Base-by-base conservation (phyloP, 192 early-diverging fungal species). In the Funneliformis mosseae region DNA sequence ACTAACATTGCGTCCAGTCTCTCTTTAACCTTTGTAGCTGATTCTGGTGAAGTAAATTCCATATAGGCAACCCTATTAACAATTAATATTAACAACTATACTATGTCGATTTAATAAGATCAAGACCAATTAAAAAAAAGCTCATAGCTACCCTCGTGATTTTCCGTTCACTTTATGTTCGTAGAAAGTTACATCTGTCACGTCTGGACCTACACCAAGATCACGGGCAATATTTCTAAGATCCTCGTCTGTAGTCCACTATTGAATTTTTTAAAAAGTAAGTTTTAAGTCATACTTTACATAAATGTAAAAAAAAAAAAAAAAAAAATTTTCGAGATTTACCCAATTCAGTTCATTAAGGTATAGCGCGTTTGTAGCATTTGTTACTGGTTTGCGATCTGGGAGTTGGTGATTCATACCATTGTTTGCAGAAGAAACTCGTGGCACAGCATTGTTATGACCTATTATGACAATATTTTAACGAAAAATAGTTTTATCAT, bases 101-200 rank as follows among this genome's bases (percentile, higher is more conserved):
- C n/a, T n/a, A n/a, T n/a, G n/a, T n/a, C n/a, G n/a, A n/a, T n/a
- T n/a, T n/a, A n/a, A n/a, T n/a, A n/a, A n/a, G n/a, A n/a, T n/a
- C n/a, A n/a, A n/a, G n/a, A n/a, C n/a, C n/a, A n/a, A n/a, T 59
- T 42, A 10, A 43, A 33, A 14, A 74, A 74, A 55, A 33, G 33
- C 25, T 33, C 21, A 8, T 66, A 63, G 25, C 41, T 83, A 85
- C 78, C 91, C 91, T 81, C 87, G 76, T 81, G 90, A 91, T 87
- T 92, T 92, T 48, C 91, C 91, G 73, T 92, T 92, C 9, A 89
- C 85, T 84, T 91, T 91, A 77, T 89, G 88, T 66, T 92, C 91
- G 69, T 88, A 85, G 67, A 92, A 92, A 27, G 88, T 87, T 18
- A 89, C 72, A 23, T 90, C 88, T 16, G 82, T 80, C n/a, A 91